Percentiles rank a stretch among this genome's conserved stretches.
phyloP scores from a whole-genome alignment of 164 flowering plant species.

The Dillenia suffruticosa region DNA sequence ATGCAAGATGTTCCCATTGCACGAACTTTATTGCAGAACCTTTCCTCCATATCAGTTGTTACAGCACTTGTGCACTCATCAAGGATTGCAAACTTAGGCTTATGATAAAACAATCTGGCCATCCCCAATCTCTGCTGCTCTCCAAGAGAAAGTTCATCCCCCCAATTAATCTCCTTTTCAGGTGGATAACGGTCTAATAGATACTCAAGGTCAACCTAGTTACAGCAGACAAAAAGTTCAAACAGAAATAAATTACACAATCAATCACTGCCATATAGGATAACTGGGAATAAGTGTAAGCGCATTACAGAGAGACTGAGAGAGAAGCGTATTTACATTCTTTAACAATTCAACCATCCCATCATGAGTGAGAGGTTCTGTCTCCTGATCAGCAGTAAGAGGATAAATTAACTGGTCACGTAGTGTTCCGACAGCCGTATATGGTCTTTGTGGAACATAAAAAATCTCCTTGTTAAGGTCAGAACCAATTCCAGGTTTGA shows the following conservation, averaged over 20 bases:
- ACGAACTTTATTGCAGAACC: constrained; percentile 92
- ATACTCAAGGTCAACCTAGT: constrained; percentile 96
- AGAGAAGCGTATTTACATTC: constrained; percentile 51
- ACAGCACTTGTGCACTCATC: constrained; percentile 99
- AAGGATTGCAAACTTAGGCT: constrained; percentile 97
- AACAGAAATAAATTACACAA: neutral
- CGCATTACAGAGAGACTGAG: constrained; percentile 1
- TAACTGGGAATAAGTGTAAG: no score
- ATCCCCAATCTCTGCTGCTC: constrained; percentile 98
- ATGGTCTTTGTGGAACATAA: constrained; percentile 98
- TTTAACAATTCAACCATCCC: constrained; percentile 89
- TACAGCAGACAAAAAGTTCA: neutral
- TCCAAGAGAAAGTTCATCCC: constrained; percentile 96
- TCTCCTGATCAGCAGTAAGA: constrained; percentile 72
- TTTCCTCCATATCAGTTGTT: constrained; percentile 99
- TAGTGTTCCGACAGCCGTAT: constrained; percentile 96
- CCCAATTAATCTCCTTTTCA: constrained; percentile 95
- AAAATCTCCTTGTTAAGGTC: constrained; percentile 98
- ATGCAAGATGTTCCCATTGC: constrained; percentile 99
- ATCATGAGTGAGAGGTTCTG: constrained; percentile 62
- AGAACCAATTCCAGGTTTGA: constrained; percentile 95
- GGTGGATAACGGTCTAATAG: constrained; percentile 88
- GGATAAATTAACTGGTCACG: constrained; percentile 99
- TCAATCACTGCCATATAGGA: no score
- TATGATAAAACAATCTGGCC: constrained; percentile 98